Evolutionary conservation across 768 basidiomycete species (phyloP).

Genomic region (Rubroboletus satanas): DNA sequence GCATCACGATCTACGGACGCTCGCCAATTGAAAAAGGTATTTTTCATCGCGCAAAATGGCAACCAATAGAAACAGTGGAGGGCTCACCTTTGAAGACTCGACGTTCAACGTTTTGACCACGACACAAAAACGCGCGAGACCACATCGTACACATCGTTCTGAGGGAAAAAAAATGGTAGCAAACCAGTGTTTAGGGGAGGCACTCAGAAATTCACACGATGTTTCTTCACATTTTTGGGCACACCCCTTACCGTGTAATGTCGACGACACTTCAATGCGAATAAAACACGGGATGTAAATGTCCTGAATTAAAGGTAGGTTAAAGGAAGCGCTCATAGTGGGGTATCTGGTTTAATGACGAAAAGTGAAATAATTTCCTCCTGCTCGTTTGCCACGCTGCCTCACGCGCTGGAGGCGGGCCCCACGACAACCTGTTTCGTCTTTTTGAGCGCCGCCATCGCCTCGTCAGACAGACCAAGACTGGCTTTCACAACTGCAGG

Average conservation of each 20-base stretch:
- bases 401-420: not conserved
- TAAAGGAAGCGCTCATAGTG: too few relatives aligned
- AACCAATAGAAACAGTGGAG: not conserved
- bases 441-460: slow-evolving; percentile 35
- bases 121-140: too few relatives aligned
- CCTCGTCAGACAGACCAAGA: slow-evolving; percentile 38
- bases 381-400: too few relatives aligned
- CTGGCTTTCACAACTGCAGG: slow-evolving; percentile 45
- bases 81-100: slow-evolving; percentile 9
- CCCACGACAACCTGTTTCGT: slow-evolving; percentile 39
- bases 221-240: too few relatives aligned
- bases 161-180: not conserved
- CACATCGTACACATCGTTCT: not conserved
- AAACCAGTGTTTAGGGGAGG: slow-evolving; percentile 12
- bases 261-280: too few relatives aligned
- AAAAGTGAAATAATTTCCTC: not conserved
- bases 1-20: slow-evolving; percentile 46
- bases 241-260: too few relatives aligned
- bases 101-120: not conserved
- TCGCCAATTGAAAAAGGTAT: slow-evolving; percentile 39
- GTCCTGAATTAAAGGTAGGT: too few relatives aligned
- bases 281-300: too few relatives aligned
- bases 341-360: not conserved
- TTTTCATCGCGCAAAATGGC: slow-evolving; percentile 48
- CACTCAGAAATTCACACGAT: not conserved